Conservation (phyloP, 352 stramenopile genomes). For the Phytophthora tubulina region DNA sequence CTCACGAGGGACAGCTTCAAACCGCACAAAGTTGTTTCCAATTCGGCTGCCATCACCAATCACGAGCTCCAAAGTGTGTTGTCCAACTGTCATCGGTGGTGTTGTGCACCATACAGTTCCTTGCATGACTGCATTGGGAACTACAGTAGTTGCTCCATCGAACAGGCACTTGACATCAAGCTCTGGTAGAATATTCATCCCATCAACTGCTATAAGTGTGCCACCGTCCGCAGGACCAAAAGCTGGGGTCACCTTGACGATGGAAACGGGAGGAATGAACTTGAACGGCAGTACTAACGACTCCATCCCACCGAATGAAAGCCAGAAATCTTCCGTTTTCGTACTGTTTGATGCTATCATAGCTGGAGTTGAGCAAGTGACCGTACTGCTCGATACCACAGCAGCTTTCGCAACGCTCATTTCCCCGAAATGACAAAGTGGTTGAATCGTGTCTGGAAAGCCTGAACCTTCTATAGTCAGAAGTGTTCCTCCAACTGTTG, state of each 20-base stretch:
- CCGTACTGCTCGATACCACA: constrained; percentile 29
- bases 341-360: constrained; percentile 14
- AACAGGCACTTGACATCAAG: constrained; percentile 51
- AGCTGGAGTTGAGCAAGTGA: constrained; percentile 39
- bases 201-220: constrained; percentile 38
- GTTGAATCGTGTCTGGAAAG: constrained; percentile 32
- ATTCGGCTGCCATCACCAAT: constrained; percentile 28
- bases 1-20: constrained; percentile 46
- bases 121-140: constrained; percentile 9
- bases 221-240: constrained; percentile 50
- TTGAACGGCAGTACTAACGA: constrained; percentile 37
- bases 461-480: constrained; percentile 46
- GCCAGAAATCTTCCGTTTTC: constrained; percentile 40
- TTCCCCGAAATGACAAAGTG: constrained; percentile 48
- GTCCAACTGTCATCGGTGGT: constrained; percentile 38
- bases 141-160: constrained; percentile 18
- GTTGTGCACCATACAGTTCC: constrained; percentile 35
- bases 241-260: constrained; percentile 24
- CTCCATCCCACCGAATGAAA: constrained; percentile 41
- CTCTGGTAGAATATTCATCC: constrained; percentile 31
- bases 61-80: constrained; percentile 45
- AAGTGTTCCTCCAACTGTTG: constrained; percentile 35
- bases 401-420: constrained; percentile 19
- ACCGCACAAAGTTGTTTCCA: constrained; percentile 43
- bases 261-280: constrained; percentile 28